These are phyloP conservation scores for Stemphylium lycopersici DNA, from an alignment of 2,329 filamentous ascomycete species.

Conservation along the genomic window DNA sequence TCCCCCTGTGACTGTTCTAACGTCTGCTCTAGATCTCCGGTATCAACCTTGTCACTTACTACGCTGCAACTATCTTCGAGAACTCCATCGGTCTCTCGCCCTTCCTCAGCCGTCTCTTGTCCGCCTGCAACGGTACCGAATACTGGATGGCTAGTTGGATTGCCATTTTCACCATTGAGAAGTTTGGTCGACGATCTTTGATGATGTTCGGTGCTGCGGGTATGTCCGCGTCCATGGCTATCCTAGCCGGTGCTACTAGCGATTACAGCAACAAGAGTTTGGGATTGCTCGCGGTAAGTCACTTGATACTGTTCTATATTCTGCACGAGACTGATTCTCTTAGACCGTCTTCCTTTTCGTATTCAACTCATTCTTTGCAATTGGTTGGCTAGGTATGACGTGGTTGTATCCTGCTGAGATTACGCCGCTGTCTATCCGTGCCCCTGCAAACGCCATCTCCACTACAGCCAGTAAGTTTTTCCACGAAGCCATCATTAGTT, in stretches of 20 bases:
- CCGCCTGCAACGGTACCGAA: conserved; percentile 52
- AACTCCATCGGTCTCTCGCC: conserved; percentile 48
- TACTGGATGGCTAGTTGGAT: conserved; percentile 53
- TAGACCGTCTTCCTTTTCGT: conserved; percentile 83
- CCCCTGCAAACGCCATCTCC: conserved; percentile 83
- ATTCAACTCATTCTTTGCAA: conserved; percentile 91
- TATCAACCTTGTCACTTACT: conserved; percentile 52
- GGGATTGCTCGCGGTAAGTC: conserved; percentile 59
- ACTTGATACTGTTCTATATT: neutral
- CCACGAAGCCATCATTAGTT: neutral
- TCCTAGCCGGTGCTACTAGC: conserved; percentile 43
- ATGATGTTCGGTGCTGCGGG: conserved; percentile 49
- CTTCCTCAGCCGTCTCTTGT: conserved; percentile 44
- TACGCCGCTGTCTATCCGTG: conserved; percentile 85
- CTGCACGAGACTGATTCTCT: conserved; percentile 13
- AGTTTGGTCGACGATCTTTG: conserved; percentile 46
- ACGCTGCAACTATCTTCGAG: conserved; percentile 52
- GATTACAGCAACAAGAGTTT: conserved; percentile 30
- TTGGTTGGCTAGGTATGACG: conserved; percentile 77
- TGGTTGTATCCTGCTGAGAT: conserved; percentile 72
- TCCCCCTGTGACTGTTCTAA: neutral
- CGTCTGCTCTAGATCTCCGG: conserved; percentile 46
- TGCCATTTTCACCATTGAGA: conserved; percentile 50
- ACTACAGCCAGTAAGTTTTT: conserved; percentile 66
- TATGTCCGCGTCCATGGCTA: conserved; percentile 44